Evolutionary conservation across 176 grass and related monocot species (phyloP).

Genomic region (Avena atlantica): DNA sequence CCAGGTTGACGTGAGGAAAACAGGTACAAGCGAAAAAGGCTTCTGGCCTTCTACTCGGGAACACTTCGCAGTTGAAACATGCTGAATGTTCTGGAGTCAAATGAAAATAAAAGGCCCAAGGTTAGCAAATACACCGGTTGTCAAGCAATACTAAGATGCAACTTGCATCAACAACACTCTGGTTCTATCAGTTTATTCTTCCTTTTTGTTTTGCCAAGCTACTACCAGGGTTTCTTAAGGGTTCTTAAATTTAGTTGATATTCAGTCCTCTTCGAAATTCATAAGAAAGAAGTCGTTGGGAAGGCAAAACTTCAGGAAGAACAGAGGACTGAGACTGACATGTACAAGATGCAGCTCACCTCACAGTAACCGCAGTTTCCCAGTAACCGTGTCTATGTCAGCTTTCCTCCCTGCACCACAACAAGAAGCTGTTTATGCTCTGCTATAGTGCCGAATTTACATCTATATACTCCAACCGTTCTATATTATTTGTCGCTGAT

Average conservation of each 20-base stretch:
- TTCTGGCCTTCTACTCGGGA: not conserved
- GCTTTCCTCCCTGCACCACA: constrained; percentile 69
- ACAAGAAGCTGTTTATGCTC: constrained; percentile 5
- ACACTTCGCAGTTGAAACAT: not conserved
- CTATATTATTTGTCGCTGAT: too few relatives aligned
- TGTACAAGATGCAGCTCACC: constrained; percentile 35
- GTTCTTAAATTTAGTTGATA: not conserved
- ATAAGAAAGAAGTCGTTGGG: not conserved
- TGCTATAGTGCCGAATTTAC: not conserved
- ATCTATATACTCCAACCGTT: not conserved
- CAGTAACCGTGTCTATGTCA: constrained; percentile 79
- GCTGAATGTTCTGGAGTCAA: not conserved
- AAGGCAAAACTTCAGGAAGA: constrained; percentile 16
- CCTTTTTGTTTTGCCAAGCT: not conserved
- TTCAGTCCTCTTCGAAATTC: not conserved
- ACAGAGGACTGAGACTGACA: constrained; percentile 18
- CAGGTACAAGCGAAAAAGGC: not conserved
- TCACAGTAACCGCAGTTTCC: constrained; percentile 68
- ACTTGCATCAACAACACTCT: not conserved
- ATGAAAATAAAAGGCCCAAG: too few relatives aligned
- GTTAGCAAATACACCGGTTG: not conserved
- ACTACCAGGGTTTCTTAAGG: not conserved
- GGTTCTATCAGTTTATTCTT: not conserved
- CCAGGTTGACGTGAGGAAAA: constrained; percentile 1
- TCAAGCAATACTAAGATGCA: constrained; percentile 1